These are phyloP conservation scores for Teratosphaeria pseudoeucalypti DNA, from an alignment of 2,329 filamentous ascomycete genomes.

Conservation along the genomic window DNA sequence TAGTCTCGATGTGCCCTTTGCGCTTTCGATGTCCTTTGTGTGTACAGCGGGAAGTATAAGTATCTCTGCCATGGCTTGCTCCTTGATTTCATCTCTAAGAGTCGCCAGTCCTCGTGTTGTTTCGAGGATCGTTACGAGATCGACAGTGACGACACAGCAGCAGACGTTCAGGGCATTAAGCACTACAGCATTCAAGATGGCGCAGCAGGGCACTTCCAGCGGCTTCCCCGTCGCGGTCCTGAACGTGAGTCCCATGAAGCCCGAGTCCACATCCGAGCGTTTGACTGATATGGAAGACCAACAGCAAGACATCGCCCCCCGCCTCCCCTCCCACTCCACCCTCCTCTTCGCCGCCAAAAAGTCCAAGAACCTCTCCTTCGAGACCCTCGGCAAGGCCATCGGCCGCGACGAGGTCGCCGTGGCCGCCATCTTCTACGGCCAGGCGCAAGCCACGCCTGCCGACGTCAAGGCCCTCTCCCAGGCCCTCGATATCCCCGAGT, in stretches of 20 bases:
- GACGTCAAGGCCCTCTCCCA: slow-evolving; percentile 58
- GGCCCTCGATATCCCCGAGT: slow-evolving; percentile 51
- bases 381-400: slow-evolving; percentile 61
- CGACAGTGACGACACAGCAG: neutral
- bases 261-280: neutral
- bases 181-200: slow-evolving; percentile 7
- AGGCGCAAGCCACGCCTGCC: slow-evolving; percentile 60
- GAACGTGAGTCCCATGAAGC: slow-evolving; percentile 11
- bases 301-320: slow-evolving; percentile 54
- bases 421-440: slow-evolving; percentile 85
- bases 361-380: slow-evolving; percentile 63
- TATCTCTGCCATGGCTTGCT: neutral
- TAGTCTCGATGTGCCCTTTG: neutral
- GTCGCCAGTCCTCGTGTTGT: neutral
- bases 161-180: neutral
- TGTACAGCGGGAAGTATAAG: neutral
- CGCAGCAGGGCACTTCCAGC: slow-evolving; percentile 10
- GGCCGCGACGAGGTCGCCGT: slow-evolving; percentile 73
- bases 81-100: neutral
- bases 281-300: neutral
- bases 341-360: slow-evolving; percentile 77
- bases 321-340: slow-evolving; percentile 59
- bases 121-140: neutral
- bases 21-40: neutral
- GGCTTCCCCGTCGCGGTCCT: slow-evolving; percentile 24